phyloP scores from a whole-genome alignment of 2,329 filamentous ascomycete genomes.

The Gaeumannomyces tritici region DNA sequence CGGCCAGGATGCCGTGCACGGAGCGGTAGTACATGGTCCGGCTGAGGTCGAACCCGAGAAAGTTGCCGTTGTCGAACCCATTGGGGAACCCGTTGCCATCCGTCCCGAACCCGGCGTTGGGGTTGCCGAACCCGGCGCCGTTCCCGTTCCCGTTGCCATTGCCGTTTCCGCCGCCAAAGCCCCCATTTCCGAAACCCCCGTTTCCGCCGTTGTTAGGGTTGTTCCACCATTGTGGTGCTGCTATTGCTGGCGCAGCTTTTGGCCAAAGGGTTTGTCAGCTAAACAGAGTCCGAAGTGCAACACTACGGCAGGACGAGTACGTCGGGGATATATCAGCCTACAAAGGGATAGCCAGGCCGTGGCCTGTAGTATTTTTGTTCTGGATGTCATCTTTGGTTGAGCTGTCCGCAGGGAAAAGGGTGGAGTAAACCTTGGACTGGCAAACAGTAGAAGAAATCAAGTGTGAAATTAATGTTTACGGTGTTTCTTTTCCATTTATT shows the following conservation, averaged over 20 bases:
- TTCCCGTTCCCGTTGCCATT: constrained; percentile 1
- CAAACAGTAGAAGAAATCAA: not conserved
- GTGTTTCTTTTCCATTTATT: not conserved
- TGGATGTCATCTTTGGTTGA: not conserved
- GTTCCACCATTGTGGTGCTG: not conserved
- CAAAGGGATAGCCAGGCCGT: not conserved
- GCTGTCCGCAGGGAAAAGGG: not conserved
- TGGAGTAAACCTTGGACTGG: not conserved
- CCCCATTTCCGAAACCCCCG: not conserved
- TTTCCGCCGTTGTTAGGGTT: not conserved
- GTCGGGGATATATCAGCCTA: not conserved
- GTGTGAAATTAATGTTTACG: not conserved
- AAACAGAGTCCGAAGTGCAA: not conserved
- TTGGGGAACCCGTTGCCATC: constrained; percentile 7
- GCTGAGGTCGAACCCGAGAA: constrained; percentile 18
- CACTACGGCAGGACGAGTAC: not conserved
- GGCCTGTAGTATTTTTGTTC: not conserved
- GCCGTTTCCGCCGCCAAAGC: not conserved
- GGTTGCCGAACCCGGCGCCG: not conserved
- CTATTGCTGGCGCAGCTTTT: not conserved
- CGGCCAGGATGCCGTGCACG: constrained; percentile 30
- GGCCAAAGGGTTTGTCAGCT: not conserved
- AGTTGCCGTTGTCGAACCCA: not conserved
- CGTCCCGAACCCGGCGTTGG: constrained; percentile 1
- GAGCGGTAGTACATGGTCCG: constrained; percentile 20